phyloP scores from a whole-genome alignment of 306 rosid species.

The Prunus fruticosa region DNA sequence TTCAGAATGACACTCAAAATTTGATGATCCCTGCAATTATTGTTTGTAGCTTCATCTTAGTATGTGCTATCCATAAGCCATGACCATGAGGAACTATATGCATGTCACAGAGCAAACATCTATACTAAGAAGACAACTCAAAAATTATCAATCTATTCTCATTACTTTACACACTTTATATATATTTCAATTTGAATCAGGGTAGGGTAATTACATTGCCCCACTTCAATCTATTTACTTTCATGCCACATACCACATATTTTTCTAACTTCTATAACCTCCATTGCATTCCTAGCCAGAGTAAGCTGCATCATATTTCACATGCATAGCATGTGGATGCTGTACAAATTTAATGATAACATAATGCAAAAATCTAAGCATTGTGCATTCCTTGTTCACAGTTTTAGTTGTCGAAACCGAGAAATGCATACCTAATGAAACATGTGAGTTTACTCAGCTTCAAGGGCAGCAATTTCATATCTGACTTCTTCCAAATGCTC shows the following conservation, averaged over 20 bases:
- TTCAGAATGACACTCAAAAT: not conserved
- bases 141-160: not conserved
- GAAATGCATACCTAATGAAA: not conserved
- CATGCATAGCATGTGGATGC: not conserved
- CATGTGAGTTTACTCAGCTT: conserved; percentile 39
- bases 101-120: not conserved
- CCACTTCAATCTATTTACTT: not conserved
- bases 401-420: not conserved
- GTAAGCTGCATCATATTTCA: not conserved
- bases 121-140: not conserved
- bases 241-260: not conserved
- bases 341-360: not conserved
- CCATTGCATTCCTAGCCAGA: not conserved
- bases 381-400: not conserved
- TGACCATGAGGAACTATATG: not conserved
- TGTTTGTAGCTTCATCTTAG: not conserved
- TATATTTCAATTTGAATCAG: not conserved
- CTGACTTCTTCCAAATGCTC: conserved; percentile 91
- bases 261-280: too few relatives aligned
- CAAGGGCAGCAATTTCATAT: conserved; percentile 90
- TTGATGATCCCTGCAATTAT: not conserved
- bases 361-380: not conserved
- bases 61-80: not conserved
- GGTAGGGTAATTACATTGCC: not conserved
- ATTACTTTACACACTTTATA: not conserved